phyloP scores from a whole-genome alignment of 208 protist species.

The Acanthamoeba pearcei region DNA sequence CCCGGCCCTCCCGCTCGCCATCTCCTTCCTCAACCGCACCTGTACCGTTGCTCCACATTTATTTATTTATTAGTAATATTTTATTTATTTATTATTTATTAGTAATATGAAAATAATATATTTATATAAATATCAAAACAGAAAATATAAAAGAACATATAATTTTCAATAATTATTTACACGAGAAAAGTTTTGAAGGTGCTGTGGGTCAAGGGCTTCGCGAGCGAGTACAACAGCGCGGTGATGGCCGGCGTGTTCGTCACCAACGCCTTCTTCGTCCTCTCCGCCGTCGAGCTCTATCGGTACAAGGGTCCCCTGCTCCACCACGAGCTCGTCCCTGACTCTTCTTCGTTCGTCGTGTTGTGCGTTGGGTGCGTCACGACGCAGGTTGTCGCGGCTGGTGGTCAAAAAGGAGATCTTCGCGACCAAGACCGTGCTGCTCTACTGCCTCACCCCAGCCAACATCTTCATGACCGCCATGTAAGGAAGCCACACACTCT shows the following conservation, averaged over 20 bases:
- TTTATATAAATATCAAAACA: too few relatives aligned
- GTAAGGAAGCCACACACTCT: background rate
- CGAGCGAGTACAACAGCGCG: slow-evolving; percentile 38
- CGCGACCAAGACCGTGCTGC: slow-evolving; percentile 11
- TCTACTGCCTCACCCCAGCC: slow-evolving; percentile 55
- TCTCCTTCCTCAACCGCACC: slow-evolving; percentile 31
- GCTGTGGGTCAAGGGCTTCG: slow-evolving; percentile 15
- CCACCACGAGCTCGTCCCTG: too few relatives aligned
- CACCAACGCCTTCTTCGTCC: slow-evolving; percentile 27
- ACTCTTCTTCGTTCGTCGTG: too few relatives aligned
- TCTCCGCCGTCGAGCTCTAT: slow-evolving; percentile 56
- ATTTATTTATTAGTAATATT: background rate
- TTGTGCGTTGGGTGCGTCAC: background rate
- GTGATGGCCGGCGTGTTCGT: background rate
- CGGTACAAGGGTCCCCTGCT: background rate
- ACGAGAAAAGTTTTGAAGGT: background rate
- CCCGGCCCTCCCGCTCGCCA: slow-evolving; percentile 12
- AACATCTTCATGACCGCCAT: slow-evolving; percentile 69
- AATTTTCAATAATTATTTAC: background rate
- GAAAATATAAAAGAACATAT: background rate
- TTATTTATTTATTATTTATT: background rate
- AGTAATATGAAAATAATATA: too few relatives aligned
- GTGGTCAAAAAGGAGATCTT: slow-evolving; percentile 11
- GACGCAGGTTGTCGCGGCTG: background rate
- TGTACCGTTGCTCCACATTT: background rate